Evolutionary conservation across 345 rosid species (phyloP).

Genomic region (Rubroshorea leprosula): DNA sequence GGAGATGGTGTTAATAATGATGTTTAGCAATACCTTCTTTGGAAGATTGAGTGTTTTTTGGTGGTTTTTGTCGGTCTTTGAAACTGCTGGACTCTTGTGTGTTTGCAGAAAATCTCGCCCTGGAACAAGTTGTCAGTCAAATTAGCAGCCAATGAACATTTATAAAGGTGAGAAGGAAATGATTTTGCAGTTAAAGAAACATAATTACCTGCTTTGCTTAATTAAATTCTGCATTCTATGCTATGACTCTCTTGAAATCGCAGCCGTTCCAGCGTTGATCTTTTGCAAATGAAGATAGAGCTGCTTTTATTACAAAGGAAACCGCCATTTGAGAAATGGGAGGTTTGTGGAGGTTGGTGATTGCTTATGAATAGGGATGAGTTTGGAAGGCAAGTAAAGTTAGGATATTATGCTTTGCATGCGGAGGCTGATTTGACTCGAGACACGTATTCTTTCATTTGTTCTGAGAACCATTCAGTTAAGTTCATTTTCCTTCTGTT

Average conservation of each 20-base stretch:
- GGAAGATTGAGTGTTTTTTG: constrained; percentile 31
- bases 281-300: background rate
- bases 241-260: too few species aligned
- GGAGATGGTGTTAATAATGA: too few species aligned
- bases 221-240: constrained; percentile 31
- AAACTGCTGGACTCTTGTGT: constrained; percentile 16
- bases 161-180: background rate
- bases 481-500: too few species aligned
- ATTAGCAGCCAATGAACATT: too few species aligned
- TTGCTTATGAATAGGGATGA: constrained; percentile 11
- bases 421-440: constrained; percentile 22
- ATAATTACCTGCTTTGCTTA: constrained; percentile 29
- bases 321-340: constrained; percentile 5
- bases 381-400: constrained; percentile 24
- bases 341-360: background rate
- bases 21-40: constrained; percentile 34
- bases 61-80: constrained; percentile 19
- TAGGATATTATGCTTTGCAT: constrained; percentile 37
- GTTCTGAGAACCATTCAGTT: too few species aligned
- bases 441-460: too few species aligned
- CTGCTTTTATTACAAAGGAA: constrained; percentile 29
- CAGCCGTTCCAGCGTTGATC: too few species aligned
- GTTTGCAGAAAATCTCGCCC: constrained; percentile 27
- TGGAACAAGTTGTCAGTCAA: background rate
- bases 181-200: too few species aligned